These are phyloP conservation scores for Magnaporthiopsis rhizophila DNA, from an alignment of 2,329 filamentous ascomycete species.

Conservation along the genomic window DNA sequence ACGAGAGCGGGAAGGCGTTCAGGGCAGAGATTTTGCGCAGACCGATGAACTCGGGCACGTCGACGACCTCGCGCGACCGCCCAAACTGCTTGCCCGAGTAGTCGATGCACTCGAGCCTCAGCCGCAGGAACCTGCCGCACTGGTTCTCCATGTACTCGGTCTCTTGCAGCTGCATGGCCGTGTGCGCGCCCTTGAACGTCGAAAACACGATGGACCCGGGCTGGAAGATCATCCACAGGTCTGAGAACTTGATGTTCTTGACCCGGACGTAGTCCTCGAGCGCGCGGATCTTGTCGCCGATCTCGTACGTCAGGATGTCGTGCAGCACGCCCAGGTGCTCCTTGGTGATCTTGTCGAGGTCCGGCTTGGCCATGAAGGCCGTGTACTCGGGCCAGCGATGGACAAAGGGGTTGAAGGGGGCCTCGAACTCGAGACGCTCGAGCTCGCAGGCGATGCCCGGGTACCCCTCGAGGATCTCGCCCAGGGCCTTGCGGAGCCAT, in stretches of 20 bases:
- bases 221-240: slow-evolving; percentile 45
- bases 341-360: slow-evolving; percentile 33
- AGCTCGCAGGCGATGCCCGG: slow-evolving; percentile 52
- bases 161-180: slow-evolving; percentile 30
- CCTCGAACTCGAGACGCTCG: slow-evolving; percentile 51
- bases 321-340: slow-evolving; percentile 39
- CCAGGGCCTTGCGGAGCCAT: slow-evolving; percentile 47
- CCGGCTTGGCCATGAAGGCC: slow-evolving; percentile 29
- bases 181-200: slow-evolving; percentile 28
- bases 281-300: slow-evolving; percentile 39
- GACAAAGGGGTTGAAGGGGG: slow-evolving; percentile 56
- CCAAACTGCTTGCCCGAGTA: slow-evolving; percentile 42
- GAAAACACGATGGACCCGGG: slow-evolving; percentile 35
- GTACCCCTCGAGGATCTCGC: slow-evolving; percentile 47
- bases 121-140: slow-evolving; percentile 29
- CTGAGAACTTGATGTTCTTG: slow-evolving; percentile 42
- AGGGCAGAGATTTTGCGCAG: slow-evolving; percentile 36
- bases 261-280: slow-evolving; percentile 38
- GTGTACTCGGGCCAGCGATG: slow-evolving; percentile 52
- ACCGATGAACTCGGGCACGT: slow-evolving; percentile 33
- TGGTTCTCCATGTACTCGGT: slow-evolving; percentile 28
- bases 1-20: slow-evolving; percentile 34
- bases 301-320: slow-evolving; percentile 39
- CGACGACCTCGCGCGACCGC: slow-evolving; percentile 24
- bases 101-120: slow-evolving; percentile 35